Evolutionary conservation across 208 protist species (phyloP).

Genomic region (Trichomonas gallinae): DNA sequence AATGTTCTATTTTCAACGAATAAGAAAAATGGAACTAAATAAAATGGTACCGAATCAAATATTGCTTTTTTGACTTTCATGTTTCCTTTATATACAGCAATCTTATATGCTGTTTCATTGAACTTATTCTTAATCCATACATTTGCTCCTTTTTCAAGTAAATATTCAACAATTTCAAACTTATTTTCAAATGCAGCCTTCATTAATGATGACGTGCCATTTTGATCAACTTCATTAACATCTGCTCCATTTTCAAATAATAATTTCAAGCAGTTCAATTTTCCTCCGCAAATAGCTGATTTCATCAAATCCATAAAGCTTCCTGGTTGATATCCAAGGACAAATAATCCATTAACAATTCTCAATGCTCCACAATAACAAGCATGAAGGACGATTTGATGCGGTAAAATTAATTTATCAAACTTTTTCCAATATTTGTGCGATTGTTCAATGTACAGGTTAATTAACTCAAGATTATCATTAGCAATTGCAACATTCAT

Average conservation of each 20-base stretch:
- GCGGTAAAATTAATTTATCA: background rate
- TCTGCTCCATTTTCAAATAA: background rate
- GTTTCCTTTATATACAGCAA: background rate
- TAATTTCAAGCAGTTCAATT: background rate
- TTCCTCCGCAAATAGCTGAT: background rate
- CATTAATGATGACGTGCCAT: background rate
- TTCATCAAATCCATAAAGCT: background rate
- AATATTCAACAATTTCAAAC: background rate
- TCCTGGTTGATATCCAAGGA: background rate
- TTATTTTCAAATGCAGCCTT: background rate
- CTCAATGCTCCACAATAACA: background rate
- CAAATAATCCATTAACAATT: background rate
- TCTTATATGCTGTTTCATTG: background rate
- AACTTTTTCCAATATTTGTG: background rate
- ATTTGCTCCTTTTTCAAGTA: background rate
- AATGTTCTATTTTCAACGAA: background rate
- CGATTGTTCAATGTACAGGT: background rate
- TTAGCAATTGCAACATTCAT: background rate
- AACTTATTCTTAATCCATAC: background rate
- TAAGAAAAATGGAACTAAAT: background rate
- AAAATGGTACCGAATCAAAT: background rate
- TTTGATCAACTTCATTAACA: background rate
- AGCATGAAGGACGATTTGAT: background rate
- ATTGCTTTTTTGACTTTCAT: background rate
- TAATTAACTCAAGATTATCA: background rate